Evolutionary conservation across 176 grass and related monocot genomes (phyloP), one percentile per base, ranked within the genome.

Genomic region (Echinochloa phyllopogon): DNA sequence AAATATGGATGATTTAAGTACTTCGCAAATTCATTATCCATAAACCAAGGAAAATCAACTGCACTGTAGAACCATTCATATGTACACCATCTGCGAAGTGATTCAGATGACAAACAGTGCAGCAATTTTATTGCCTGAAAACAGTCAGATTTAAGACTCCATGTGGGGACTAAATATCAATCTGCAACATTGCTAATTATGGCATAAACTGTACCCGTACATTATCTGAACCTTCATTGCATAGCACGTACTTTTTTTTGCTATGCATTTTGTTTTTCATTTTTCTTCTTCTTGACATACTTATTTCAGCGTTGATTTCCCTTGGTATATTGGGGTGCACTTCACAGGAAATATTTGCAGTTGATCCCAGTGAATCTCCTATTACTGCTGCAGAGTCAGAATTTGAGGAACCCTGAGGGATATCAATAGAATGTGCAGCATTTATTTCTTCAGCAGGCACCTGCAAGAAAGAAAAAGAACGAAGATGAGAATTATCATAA

Each of bases 31-130:
- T 90, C 90, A 78, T 85, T 95, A 83, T 86, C 43, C 70, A 82
- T 65, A 92, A 95, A 95, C 90, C 93, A 95, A 86, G 90, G 88
- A 78, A 90, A 95, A 90, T 95, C 93, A 81, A 95, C 78, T 74
- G 90, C 74, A 0, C 93, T 92, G 79, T 95, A 92, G 81, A 95
- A 95, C 93, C 93, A 95, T 83, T 95, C 93, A 56, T 86, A 88
- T 47, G 82, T 53, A 77, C 93, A 95, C 93, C 93, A 95, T 88
- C 79, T 88, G 77, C 85, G 88, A 65, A 92, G 64, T 7, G 74
- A 72, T 81, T 88, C 43, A 16, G 85, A 95, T 84, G 90, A 92
- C 37, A 90, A 80, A 77, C 87, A 90, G 65, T 87, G 80, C 53
- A 44, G 74, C 82, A 91, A 65, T 71, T 80, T 78, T 24, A 44